Evolutionary conservation across 331 rosid genomes (phyloP), one percentile per base, ranked within the genome.

Genomic region (Rhamnella rubrinervis): DNA sequence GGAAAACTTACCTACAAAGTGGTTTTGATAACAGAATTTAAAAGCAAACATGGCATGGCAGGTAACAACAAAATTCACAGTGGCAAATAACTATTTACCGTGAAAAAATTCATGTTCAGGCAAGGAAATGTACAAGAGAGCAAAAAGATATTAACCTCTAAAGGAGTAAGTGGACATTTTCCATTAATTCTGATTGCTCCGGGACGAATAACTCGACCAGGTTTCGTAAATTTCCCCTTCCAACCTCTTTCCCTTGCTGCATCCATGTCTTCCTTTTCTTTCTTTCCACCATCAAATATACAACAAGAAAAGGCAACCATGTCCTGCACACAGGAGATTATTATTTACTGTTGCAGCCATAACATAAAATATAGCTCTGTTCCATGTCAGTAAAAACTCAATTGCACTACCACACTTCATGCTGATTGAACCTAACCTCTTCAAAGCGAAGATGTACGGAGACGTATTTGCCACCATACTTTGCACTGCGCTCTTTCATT

Each of bases 231-330:
- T 72, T 95, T 95, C 61, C 99, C 99, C 71, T 77, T 91, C 99
- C 99, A 95, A 52, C 99, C 99, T 81, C 88, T 87, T 80, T 95
- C 99, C 76, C 99, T 89, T 41, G 99, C 99, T 28, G 91, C 99
- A 65, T 70, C 82, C 97, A 95, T 95, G 81, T 87, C 90, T 70
- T 71, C 89, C 73, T 9, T 75, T 84, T 95, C 97, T 81, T 84
- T 88, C 56, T 72, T 76, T 50, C 99, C 97, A 46, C 96, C 99
- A 56, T 95, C 96, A 50, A 91, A 95, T 70, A 89, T 85, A 78
- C 99, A 95, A 78, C 97, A 95, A 61, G 99, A 95, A 83, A 95
- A 95, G n/a, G 99, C 99, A 75, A 95, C 99, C 99, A 95, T 95
- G 78, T 95, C 99, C 99, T 93, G 86, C 71, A 68, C 26, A 77